A percentile compares a stretch with the other conserved stretches of the same genome.
Conservation (phyloP, 1,284 basidiomycete genomes). For the Ustilago bromivora region DNA sequence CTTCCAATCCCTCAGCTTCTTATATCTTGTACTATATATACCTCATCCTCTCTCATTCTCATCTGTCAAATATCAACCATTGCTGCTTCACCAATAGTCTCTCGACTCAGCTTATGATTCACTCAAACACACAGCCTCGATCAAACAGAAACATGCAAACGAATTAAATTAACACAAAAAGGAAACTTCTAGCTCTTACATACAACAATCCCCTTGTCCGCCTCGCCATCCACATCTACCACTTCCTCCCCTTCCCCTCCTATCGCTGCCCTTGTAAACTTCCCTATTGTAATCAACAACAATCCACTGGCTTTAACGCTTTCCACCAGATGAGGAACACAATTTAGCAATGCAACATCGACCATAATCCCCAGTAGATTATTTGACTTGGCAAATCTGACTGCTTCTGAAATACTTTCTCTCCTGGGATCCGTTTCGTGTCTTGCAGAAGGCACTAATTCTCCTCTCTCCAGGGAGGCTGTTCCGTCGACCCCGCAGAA, state of each 20-base stretch:
- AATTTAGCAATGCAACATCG: slow-evolving; percentile 76
- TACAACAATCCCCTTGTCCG: slow-evolving; percentile 55
- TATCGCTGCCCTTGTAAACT: slow-evolving; percentile 20
- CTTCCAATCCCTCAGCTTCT: not conserved
- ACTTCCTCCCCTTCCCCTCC: slow-evolving; percentile 14
- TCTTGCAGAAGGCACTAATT: slow-evolving; percentile 69
- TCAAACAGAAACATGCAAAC: not conserved
- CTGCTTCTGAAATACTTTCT: slow-evolving; percentile 85
- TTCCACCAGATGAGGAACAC: slow-evolving; percentile 61
- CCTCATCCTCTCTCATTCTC: slow-evolving; percentile 1
- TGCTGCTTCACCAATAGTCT: not conserved
- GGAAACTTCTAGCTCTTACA: slow-evolving; percentile 44
- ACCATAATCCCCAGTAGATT: slow-evolving; percentile 93
- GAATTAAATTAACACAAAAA: not conserved
- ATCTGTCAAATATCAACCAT: not conserved
- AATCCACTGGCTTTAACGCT: slow-evolving; percentile 65
- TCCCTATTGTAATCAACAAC: slow-evolving; percentile 65
- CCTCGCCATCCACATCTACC: slow-evolving; percentile 55
- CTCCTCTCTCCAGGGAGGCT: slow-evolving; percentile 26
- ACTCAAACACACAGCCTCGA: not conserved
- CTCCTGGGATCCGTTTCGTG: slow-evolving; percentile 73
- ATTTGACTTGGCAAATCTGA: slow-evolving; percentile 92
- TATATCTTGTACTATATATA: slow-evolving; percentile 34
- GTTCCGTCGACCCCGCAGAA: slow-evolving; percentile 79
- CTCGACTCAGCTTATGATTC: not conserved